phyloP scores from a whole-genome alignment of 129 eudicot genomes.

The Chrysanthemum makinoi region DNA sequence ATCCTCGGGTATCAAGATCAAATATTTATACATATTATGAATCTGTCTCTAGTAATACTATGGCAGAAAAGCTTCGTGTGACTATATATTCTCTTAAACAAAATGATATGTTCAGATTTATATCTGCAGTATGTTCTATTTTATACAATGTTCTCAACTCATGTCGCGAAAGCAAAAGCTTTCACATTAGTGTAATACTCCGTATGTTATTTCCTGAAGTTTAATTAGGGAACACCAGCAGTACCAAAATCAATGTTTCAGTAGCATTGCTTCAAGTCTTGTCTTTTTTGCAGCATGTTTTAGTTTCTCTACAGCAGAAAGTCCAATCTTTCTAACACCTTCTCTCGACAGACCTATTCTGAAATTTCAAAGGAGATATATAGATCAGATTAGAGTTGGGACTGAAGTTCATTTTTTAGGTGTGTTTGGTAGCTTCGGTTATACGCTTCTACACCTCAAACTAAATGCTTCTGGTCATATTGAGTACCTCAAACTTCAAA shows the following conservation, averaged over 20 bases:
- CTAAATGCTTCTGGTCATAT: background rate
- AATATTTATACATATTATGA: slow-evolving; percentile 1
- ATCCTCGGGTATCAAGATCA: background rate
- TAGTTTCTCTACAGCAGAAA: slow-evolving; percentile 79
- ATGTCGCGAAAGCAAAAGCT: slow-evolving; percentile 9
- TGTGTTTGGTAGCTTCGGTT: background rate
- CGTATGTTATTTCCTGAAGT: slow-evolving; percentile 5
- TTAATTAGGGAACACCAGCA: slow-evolving; percentile 1
- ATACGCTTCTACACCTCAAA: background rate
- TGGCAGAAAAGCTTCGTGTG: background rate
- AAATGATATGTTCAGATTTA: slow-evolving; percentile 19
- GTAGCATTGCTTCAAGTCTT: slow-evolving; percentile 63
- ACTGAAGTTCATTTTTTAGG: background rate
- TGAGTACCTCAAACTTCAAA: background rate
- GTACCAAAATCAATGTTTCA: slow-evolving; percentile 32
- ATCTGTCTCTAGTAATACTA: background rate
- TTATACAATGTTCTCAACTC: slow-evolving; percentile 25
- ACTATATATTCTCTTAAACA: slow-evolving; percentile 21
- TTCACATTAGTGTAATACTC: slow-evolving; percentile 11
- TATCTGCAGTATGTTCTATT: slow-evolving; percentile 17
- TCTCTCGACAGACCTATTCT: slow-evolving; percentile 91
- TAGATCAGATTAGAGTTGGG: background rate
- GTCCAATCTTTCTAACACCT: slow-evolving; percentile 84
- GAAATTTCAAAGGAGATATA: slow-evolving; percentile 20
- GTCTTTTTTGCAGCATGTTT: slow-evolving; percentile 68